Percentiles rank a stretch among this genome's conserved stretches.
Conservation (phyloP, 2,329 filamentous ascomycete genomes). For the Botrytis porri region DNA sequence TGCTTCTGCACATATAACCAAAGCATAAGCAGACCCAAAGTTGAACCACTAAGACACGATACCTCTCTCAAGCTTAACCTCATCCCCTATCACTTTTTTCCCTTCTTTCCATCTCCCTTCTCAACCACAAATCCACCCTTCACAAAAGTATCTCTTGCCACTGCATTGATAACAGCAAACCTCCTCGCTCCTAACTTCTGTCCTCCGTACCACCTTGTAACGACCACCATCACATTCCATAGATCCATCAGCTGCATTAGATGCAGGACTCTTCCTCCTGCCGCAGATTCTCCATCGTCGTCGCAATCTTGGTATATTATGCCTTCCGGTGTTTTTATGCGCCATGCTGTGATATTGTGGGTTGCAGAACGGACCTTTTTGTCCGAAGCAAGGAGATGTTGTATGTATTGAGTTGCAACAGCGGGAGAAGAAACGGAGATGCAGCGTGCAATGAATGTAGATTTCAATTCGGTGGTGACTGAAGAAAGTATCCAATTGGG, state of each 20-base stretch:
- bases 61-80: background rate
- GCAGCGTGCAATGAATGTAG: slow-evolving; percentile 78
- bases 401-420: slow-evolving; percentile 68
- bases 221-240: slow-evolving; percentile 90
- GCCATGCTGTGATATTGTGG: slow-evolving; percentile 95
- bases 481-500: slow-evolving; percentile 72
- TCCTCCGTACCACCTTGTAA: slow-evolving; percentile 93
- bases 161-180: slow-evolving; percentile 86
- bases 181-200: slow-evolving; percentile 83
- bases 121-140: slow-evolving; percentile 64
- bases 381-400: slow-evolving; percentile 76
- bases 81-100: slow-evolving; percentile 25
- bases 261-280: slow-evolving; percentile 79
- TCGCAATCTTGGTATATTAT: slow-evolving; percentile 82
- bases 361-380: slow-evolving; percentile 82
- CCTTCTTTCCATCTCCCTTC: slow-evolving; percentile 44
- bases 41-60: background rate
- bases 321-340: slow-evolving; percentile 60
- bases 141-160: slow-evolving; percentile 79
- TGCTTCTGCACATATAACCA: background rate
- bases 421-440: slow-evolving; percentile 65
- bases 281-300: slow-evolving; percentile 93
- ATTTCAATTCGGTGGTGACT: slow-evolving; percentile 75
- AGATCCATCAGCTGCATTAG: slow-evolving; percentile 93
- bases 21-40: background rate